phyloP scores from a whole-genome alignment of 306 rosid species.

The Astragalus glycyphyllos region DNA sequence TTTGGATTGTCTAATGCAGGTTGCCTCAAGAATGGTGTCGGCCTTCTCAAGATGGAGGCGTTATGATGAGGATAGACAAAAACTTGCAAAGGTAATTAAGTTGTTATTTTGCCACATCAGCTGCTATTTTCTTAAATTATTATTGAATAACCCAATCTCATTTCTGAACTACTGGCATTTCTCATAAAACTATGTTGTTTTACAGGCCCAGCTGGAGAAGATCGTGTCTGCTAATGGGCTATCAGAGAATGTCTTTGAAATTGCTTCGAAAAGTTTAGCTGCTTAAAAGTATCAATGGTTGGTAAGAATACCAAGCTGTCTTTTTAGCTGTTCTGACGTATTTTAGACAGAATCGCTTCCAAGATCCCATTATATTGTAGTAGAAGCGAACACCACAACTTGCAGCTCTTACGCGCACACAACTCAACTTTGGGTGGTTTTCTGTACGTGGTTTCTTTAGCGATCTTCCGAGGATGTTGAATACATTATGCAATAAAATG shows the following conservation, averaged over 20 bases:
- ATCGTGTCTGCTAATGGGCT: constrained; percentile 84
- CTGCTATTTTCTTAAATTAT: constrained; percentile 21
- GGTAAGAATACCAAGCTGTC: constrained; percentile 3
- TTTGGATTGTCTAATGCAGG: constrained; percentile 51
- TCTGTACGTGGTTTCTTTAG: background rate
- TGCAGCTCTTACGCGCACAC: background rate
- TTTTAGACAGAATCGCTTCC: constrained; percentile 5
- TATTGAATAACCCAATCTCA: background rate
- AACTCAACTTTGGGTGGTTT: constrained; percentile 14
- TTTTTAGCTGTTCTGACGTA: background rate
- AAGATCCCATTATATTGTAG: background rate
- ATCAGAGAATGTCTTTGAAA: constrained; percentile 93
- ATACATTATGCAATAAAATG: constrained; percentile 30
- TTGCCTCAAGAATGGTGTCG: constrained; percentile 97
- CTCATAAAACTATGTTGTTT: constrained; percentile 22
- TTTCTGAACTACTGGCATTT: background rate
- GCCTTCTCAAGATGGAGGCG: constrained; percentile 98
- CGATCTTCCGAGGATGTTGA: constrained; percentile 9
- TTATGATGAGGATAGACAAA: constrained; percentile 83
- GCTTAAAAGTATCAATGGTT: constrained; percentile 45
- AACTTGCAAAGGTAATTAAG: constrained; percentile 71
- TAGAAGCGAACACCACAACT: background rate
- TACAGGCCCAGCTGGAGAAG: constrained; percentile 96
- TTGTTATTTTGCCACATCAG: background rate
- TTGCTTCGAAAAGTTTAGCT: constrained; percentile 94